Evolutionary conservation across 1,139 yeast species (phyloP), one percentile per base, ranked within the genome.

Genomic region (Suhomyces panamericanus): DNA sequence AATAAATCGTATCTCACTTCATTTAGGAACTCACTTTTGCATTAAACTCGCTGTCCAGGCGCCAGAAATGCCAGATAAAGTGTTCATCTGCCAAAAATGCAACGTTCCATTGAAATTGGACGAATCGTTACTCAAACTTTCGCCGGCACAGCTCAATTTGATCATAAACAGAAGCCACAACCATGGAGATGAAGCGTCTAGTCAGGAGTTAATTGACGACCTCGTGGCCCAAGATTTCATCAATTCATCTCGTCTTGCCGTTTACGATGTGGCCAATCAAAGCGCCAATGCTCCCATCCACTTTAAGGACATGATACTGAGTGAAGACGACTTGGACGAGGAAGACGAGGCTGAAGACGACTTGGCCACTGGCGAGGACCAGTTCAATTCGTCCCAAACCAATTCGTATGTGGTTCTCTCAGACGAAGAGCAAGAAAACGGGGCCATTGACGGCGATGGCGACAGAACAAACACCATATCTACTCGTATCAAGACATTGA

Each of bases 321-420:
- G 56, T 53, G 52, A 56, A 32, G 58, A 53, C 27, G 55, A 39
- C 16, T 37, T 43, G n/a, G 57, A 52, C 13, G 52, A 48, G 28
- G 55, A 55, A 20, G 57, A 49, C 10, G 51, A 44, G 3, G 57
- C 48, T 8, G 59, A 52, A 13, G 47, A 29, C 7, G 48, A 41
- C 11, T 34, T 35, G 17, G 38, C 42, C 26, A 33, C 26, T 26
- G 29, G 28, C 30, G 39, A 4, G 39, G 38, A 4, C 12, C 29
- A 28, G 12, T 16, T 29, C n/a, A 10, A 15, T 4, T 29, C 36
- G 12, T 24, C 58, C 7, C 57, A 59, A 27, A 53, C 67, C 7
- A 60, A 62, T 41, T 69, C 75, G 8, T 72, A 64, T 51, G 66
- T 70, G 11, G 66, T 69, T 49, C 51, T 70, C 13, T 53, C 67